A percentile compares a stretch with the other conserved stretches of the same genome.
phyloP scores from a whole-genome alignment of 2,329 filamentous ascomycete genomes.

The Colletotrichum somersetense region DNA sequence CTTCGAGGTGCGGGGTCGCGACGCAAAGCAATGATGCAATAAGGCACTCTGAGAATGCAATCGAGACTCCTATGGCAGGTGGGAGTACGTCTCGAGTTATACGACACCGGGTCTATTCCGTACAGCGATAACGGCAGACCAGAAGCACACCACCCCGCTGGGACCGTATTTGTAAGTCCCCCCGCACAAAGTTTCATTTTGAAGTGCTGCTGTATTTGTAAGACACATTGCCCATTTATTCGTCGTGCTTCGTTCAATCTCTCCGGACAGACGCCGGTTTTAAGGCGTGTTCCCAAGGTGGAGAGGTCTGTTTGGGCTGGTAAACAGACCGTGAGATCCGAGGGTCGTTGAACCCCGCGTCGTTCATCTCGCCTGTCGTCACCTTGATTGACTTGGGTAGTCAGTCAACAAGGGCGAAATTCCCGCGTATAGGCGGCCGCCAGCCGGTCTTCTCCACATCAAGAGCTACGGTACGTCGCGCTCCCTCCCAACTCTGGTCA shows the following conservation, averaged over 20 bases:
- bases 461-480: not conserved
- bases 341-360: conserved; percentile 20
- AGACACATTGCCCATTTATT: conserved; percentile 9
- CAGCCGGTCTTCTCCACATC: conserved; percentile 9
- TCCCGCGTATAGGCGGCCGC: conserved; percentile 4
- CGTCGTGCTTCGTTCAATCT: conserved; percentile 30
- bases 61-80: not conserved
- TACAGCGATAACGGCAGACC: conserved; percentile 28
- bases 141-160: conserved; percentile 12
- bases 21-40: not conserved
- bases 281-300: conserved; percentile 25
- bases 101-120: conserved; percentile 17
- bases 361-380: conserved; percentile 2
- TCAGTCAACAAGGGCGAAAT: not conserved
- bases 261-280: conserved; percentile 32
- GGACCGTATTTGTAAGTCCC: conserved; percentile 19
- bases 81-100: not conserved
- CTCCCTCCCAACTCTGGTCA: not conserved
- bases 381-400: not conserved
- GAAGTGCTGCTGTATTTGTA: not conserved
- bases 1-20: not conserved
- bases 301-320: conserved; percentile 3
- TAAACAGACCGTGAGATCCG: conserved; percentile 21
- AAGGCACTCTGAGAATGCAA: not conserved
- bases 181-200: not conserved